phyloP scores from a whole-genome alignment of 345 rosid species.

The rapeseed (Brassica napus) region Da-Ae NC_063447.1:47734501-47735000 shows the following conservation, averaged over 20 bases:
- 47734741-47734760: too few relatives aligned
- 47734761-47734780: neutral
- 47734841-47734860: constrained; percentile 56
- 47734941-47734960: neutral
- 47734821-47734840: constrained; percentile 83
- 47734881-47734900: neutral
- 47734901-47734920: neutral
- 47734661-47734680: constrained; percentile 74
- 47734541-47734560: too few relatives aligned
- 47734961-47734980: neutral
- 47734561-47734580: too few relatives aligned
- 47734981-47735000: neutral
- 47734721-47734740: neutral
- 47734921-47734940: neutral
- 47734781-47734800: constrained; percentile 36
- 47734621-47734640: constrained; percentile 90
- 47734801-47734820: constrained; percentile 79
- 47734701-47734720: constrained; percentile 44
- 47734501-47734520: too few relatives aligned
- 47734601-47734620: constrained; percentile 53
- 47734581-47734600: neutral
- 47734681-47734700: constrained; percentile 60
- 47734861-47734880: constrained; percentile 1
- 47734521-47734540: too few relatives aligned
- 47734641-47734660: constrained; percentile 90